Base-by-base conservation (phyloP, 1,139 yeast genomes). In the Kurtzmaniella natalensis region DNA sequence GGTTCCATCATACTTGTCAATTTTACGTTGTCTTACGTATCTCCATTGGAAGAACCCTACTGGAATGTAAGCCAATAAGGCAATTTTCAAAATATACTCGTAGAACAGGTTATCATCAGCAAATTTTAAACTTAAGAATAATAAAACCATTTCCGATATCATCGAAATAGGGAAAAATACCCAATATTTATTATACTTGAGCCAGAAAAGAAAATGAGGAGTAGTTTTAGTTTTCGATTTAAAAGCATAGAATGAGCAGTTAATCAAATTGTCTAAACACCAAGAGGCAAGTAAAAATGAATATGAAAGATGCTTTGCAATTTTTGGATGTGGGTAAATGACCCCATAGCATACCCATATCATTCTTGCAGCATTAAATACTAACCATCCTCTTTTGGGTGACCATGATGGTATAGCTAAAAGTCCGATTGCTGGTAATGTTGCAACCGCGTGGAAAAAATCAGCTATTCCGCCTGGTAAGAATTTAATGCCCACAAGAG, bases 391-490 rank as follows among this genome's bases (percentile, higher is more conserved):
- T 53, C 59, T 13, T 36, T 32, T 4, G 25, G 4, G 2, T 33
- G 13, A 50, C 37, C 26, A 57, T 2, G 47, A 27, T 33, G 54
- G 53, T 8, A 53, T 50, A 22, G 60, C 34, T 15, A 57, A 35
- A 30, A 57, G 46, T 4, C 57, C 60, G 1, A 57, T 33, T 15
- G 64, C 43, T 4, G 73, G 72, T 5, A 57, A 39, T 23, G 61
- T 39, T 2, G 73, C 47, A 16, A 68, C 67, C n/a, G 61, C 58
- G 36, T 72, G 73, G 44, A 77, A 74, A 57, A 76, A 78, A 44
- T 75, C 81, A 32, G 83, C 84, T 10, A 81, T 76, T 1, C 87
- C 87, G 7, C 81, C 85, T 2, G 86, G 81, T 19, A 81, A 54
- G 45, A 77, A 81, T 42, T 62, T 64, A 28, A 75, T 55, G 1